phyloP scores from a whole-genome alignment of 306 rosid species.

The Hippophae tibetana region DNA sequence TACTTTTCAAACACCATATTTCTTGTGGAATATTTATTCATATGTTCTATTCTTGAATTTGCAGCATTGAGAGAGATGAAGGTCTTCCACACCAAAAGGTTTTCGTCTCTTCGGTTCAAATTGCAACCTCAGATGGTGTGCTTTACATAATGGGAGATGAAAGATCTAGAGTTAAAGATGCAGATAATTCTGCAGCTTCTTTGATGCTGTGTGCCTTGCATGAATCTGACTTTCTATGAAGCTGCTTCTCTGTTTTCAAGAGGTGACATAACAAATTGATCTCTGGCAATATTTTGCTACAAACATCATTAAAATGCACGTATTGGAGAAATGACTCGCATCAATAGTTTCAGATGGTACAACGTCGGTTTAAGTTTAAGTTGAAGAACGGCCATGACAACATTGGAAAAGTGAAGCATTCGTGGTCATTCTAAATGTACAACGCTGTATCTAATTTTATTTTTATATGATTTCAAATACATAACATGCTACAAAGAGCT shows the following conservation, averaged over 20 bases:
- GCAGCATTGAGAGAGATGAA: slow-evolving; percentile 39
- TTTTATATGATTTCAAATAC: too few species aligned
- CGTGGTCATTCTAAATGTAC: too few species aligned
- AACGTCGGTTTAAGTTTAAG: too few species aligned
- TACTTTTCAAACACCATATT: neutral
- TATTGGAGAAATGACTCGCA: neutral
- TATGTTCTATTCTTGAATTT: slow-evolving; percentile 6
- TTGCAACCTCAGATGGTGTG: slow-evolving; percentile 19
- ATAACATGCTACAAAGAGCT: too few species aligned
- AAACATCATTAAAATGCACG: neutral
- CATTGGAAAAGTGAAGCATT: too few species aligned
- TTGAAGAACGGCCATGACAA: too few species aligned
- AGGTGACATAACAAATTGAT: neutral
- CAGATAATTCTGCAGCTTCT: slow-evolving; percentile 69
- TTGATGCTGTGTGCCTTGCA: slow-evolving; percentile 42
- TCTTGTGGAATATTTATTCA: slow-evolving; percentile 5
- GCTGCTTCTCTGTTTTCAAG: neutral
- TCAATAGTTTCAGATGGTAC: neutral
- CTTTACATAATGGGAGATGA: slow-evolving; percentile 32
- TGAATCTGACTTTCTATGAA: slow-evolving; percentile 26
- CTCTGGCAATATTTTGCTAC: neutral
- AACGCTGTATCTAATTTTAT: too few species aligned
- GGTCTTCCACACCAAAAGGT: slow-evolving; percentile 58
- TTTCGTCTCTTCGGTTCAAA: slow-evolving; percentile 34
- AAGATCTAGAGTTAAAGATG: slow-evolving; percentile 34